phyloP scores from a whole-genome alignment of 768 basidiomycete species.

The Trametes coccinea region DNA sequence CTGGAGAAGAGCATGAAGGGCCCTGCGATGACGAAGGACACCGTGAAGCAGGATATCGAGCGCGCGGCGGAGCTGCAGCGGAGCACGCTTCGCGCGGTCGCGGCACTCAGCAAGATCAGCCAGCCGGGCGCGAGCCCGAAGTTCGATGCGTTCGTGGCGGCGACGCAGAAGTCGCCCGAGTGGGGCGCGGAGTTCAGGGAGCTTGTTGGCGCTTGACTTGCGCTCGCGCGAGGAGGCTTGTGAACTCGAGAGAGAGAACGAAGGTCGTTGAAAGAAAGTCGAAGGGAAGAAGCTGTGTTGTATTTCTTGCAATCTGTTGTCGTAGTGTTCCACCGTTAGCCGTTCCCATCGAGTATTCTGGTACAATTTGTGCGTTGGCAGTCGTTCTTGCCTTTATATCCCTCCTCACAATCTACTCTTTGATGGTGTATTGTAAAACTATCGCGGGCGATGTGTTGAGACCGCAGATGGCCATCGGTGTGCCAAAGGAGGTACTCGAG shows the following conservation, averaged over 20 bases:
- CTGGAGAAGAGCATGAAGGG: conserved; percentile 91
- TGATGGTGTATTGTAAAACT: neutral
- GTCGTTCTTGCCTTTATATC: neutral
- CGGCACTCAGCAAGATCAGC: conserved; percentile 78
- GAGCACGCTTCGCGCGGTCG: conserved; percentile 85
- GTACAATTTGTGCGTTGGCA: no score
- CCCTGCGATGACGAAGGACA: conserved; percentile 86
- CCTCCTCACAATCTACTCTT: neutral
- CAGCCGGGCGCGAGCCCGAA: conserved; percentile 60
- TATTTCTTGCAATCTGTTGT: no score
- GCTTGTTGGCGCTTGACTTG: conserved; percentile 35
- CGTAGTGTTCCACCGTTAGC: no score
- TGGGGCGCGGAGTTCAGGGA: conserved; percentile 77
- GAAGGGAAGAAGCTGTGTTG: neutral
- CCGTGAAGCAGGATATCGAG: conserved; percentile 91
- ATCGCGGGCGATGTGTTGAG: no score
- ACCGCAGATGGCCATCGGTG: no score
- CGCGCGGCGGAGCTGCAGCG: conserved; percentile 88
- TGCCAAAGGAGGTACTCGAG: no score
- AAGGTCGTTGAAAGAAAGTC: neutral
- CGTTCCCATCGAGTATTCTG: no score
- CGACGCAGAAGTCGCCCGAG: conserved; percentile 60
- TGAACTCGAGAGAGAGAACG: no score
- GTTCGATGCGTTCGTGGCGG: conserved; percentile 82
- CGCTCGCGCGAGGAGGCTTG: neutral